Conservation (phyloP, 192 early-diverging fungal species). For the Coemansia sp. region DNA sequence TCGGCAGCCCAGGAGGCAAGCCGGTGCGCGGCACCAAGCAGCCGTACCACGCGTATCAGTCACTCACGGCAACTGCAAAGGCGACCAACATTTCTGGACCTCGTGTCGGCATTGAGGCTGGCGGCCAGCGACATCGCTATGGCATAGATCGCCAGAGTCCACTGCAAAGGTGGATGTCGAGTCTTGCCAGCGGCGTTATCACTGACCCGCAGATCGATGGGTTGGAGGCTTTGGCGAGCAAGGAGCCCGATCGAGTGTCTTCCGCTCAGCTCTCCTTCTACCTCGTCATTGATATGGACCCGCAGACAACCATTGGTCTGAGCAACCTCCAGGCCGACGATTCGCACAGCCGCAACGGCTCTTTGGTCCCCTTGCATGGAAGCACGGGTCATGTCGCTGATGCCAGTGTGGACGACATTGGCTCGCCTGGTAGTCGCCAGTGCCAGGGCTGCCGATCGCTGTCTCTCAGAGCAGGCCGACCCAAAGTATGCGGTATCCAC, state of each 20-base stretch:
- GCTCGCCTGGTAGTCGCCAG: conserved; percentile 16
- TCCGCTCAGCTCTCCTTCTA: conserved; percentile 40
- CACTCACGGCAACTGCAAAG: conserved; percentile 2
- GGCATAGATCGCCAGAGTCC: conserved; percentile 10
- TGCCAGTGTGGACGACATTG: background rate
- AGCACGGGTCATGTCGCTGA: conserved; percentile 2
- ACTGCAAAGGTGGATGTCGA: conserved; percentile 51
- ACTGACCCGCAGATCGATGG: conserved; percentile 37
- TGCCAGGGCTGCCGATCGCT: conserved; percentile 30
- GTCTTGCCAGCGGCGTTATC: conserved; percentile 25
- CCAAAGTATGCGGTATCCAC: conserved; percentile 39
- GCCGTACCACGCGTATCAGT: background rate
- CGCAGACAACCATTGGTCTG: conserved; percentile 43
- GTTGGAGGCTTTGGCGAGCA: background rate
- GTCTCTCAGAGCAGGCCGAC: conserved; percentile 9
- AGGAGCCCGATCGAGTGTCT: background rate
- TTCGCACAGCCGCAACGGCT: conserved; percentile 46
- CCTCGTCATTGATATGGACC: conserved; percentile 55
- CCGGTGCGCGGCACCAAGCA: background rate
- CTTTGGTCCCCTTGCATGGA: conserved; percentile 26
- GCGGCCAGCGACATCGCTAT: background rate
- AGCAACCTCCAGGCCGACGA: conserved; percentile 31
- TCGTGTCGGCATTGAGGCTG: background rate
- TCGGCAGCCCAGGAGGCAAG: conserved; percentile 20
- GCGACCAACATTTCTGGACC: conserved; percentile 13